A percentile compares a stretch with the other conserved stretches of the same genome.
Evolutionary conservation across 331 rosid genomes (phyloP).

Genomic region (Prunus yedoensis): DNA sequence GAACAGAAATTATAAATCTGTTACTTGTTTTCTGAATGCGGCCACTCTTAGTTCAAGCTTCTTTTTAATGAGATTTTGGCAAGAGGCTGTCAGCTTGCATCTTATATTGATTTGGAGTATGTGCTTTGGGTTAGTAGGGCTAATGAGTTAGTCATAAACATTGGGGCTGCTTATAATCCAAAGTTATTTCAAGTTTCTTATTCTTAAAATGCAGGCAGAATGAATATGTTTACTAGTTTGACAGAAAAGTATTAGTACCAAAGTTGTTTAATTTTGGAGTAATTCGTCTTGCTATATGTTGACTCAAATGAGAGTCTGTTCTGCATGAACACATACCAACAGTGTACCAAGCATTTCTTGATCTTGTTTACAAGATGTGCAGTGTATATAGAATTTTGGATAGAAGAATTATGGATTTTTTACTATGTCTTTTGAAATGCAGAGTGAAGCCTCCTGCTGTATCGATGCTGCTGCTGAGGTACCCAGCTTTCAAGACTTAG

Average conservation of each 20-base stretch:
- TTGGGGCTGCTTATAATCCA: background rate
- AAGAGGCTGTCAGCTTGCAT: constrained; percentile 8
- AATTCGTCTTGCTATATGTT: background rate
- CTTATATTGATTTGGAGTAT: background rate
- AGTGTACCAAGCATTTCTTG: background rate
- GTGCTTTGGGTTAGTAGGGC: background rate
- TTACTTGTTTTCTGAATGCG: constrained; percentile 8
- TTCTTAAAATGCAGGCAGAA: background rate
- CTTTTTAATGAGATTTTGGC: constrained; percentile 6
- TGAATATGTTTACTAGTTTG: background rate
- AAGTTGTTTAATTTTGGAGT: background rate
- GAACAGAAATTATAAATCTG: background rate
- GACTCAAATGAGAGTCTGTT: background rate
- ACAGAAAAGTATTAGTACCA: background rate
- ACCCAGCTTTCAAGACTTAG: constrained; percentile 8
- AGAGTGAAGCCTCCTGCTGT: constrained; percentile 35
- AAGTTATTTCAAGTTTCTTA: background rate
- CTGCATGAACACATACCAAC: background rate
- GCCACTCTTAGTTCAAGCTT: background rate
- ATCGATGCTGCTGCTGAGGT: constrained; percentile 42
- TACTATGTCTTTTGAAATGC: constrained; percentile 23
- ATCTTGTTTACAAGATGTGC: background rate
- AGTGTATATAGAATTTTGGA: background rate
- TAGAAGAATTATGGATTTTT: background rate
- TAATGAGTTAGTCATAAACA: background rate